Evolutionary conservation across 208 protist genomes (phyloP).

Genomic region (Leishmania aethiopica): DNA sequence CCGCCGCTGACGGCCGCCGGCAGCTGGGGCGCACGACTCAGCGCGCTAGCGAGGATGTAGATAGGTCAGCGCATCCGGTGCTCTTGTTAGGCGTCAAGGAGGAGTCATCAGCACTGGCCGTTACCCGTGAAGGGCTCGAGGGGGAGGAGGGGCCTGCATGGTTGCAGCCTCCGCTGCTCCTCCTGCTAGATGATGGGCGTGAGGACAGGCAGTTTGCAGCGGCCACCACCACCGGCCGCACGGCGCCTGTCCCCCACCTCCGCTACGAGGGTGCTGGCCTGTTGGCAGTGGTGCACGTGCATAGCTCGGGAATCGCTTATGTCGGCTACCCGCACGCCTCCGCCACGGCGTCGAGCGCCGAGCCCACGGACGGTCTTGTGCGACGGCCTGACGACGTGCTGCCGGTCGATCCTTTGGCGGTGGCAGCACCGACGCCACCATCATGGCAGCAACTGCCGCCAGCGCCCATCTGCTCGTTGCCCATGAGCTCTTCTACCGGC

Average conservation of each 20-base stretch:
- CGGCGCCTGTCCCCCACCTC: background rate
- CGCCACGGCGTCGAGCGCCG: background rate
- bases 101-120: background rate
- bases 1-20: background rate
- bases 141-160: background rate
- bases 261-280: constrained; percentile 48
- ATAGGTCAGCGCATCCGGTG: constrained; percentile 1
- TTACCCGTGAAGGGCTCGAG: too few species aligned
- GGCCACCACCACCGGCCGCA: too few species aligned
- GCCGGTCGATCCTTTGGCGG: background rate
- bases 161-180: constrained; percentile 12
- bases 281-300: constrained; percentile 68
- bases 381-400: background rate
- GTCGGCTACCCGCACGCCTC: constrained; percentile 34
- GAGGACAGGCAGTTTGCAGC: background rate
- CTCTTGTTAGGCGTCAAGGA: constrained; percentile 6
- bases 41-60: background rate
- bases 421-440: background rate
- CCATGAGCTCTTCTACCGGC: constrained; percentile 30
- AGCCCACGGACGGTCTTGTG: background rate
- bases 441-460: background rate
- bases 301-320: constrained; percentile 59
- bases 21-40: constrained; percentile 5
- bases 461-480: constrained; percentile 12
- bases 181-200: background rate